Percentiles rank a stretch among this genome's conserved stretches.
phyloP scores from a whole-genome alignment of 768 basidiomycete species.

The Collybia sp. region DNA sequence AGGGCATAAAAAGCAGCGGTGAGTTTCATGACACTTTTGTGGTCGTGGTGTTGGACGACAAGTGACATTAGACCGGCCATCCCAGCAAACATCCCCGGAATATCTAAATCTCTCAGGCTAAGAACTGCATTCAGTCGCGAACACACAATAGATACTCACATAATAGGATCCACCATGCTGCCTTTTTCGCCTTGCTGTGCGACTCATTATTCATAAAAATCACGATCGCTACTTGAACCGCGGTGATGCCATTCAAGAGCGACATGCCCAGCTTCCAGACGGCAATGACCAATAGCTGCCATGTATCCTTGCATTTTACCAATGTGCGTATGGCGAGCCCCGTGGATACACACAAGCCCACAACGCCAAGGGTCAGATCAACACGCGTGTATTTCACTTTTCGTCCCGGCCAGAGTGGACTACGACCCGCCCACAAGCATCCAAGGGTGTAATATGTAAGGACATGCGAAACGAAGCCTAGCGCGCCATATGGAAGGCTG shows the following conservation, averaged over 20 bases:
- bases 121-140: too few species aligned
- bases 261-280: slow-evolving; percentile 14
- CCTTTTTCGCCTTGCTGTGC: neutral
- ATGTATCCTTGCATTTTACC: slow-evolving; percentile 9
- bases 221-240: slow-evolving; percentile 9
- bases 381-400: slow-evolving; percentile 6
- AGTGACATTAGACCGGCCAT: too few species aligned
- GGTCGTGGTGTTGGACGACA: too few species aligned
- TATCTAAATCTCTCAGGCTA: too few species aligned
- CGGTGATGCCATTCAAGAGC: slow-evolving; percentile 12
- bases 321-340: slow-evolving; percentile 9
- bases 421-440: slow-evolving; percentile 10
- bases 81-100: too few species aligned
- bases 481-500: too few species aligned
- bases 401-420: slow-evolving; percentile 11
- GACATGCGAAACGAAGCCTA: too few species aligned
- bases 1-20: too few species aligned
- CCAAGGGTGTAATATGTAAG: too few species aligned
- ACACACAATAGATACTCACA: slow-evolving; percentile 3
- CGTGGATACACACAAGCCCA: slow-evolving; percentile 5
- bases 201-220: neutral
- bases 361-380: slow-evolving; percentile 8
- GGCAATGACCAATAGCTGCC: slow-evolving; percentile 13
- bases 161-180: slow-evolving; percentile 7
- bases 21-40: too few species aligned